Percentiles rank a stretch among this genome's conserved stretches.
Evolutionary conservation across 2,329 filamentous ascomycete genomes (phyloP).

Genomic region (Ophiocordyceps australis): DNA sequence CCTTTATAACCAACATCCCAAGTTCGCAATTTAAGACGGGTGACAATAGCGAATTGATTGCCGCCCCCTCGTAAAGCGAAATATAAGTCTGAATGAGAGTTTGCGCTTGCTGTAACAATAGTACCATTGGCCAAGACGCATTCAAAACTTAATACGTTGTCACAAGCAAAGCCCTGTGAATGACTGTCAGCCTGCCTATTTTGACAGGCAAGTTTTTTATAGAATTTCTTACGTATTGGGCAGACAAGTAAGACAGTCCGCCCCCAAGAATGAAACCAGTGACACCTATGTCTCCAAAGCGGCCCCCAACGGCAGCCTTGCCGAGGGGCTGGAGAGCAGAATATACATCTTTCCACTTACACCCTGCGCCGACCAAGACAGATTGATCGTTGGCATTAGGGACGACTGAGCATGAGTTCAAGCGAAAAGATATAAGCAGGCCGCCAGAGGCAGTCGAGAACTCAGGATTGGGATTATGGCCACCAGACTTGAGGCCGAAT

Average conservation of each 20-base stretch:
- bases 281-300: constrained; percentile 27
- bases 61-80: constrained; percentile 34
- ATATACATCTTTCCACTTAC: constrained; percentile 22
- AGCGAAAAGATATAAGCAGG: constrained; percentile 17
- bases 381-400: constrained; percentile 13
- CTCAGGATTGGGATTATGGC: constrained; percentile 37
- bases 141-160: constrained; percentile 23
- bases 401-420: constrained; percentile 1
- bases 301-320: constrained; percentile 22
- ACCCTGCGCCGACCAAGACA: constrained; percentile 25
- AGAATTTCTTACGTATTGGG: constrained; percentile 31
- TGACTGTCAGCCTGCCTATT: too few relatives aligned
- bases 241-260: constrained; percentile 30
- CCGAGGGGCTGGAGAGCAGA: constrained; percentile 19
- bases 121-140: constrained; percentile 31
- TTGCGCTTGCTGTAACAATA: constrained; percentile 24
- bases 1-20: constrained; percentile 19
- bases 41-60: constrained; percentile 36
- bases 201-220: too few relatives aligned
- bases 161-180: constrained; percentile 2
- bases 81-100: constrained; percentile 27
- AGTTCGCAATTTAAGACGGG: constrained; percentile 21
- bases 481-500: constrained; percentile 38
- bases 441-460: constrained; percentile 30
- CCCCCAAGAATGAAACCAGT: constrained; percentile 33